Conservation (phyloP, 2,329 filamentous ascomycete species). For the Magnaporthiopsis incrustans region DNA sequence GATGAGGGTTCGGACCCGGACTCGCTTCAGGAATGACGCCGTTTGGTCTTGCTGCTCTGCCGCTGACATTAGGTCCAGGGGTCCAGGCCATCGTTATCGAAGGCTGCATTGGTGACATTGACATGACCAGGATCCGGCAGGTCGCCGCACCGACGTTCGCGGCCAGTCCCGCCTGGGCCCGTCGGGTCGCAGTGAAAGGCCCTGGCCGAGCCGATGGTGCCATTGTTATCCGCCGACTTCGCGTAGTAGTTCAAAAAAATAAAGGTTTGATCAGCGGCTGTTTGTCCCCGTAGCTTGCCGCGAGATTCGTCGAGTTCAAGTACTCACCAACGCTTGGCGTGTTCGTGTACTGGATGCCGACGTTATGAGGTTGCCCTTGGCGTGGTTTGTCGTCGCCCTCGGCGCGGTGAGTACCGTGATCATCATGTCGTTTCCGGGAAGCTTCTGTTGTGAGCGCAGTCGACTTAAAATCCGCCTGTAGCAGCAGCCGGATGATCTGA, state of each 20-base stretch:
- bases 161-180: constrained; percentile 35
- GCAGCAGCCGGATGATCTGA: constrained; percentile 16
- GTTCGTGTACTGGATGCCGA: constrained; percentile 18
- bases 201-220: constrained; percentile 22
- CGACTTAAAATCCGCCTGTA: constrained; percentile 23
- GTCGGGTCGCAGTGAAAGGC: constrained; percentile 16
- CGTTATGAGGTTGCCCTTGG: constrained; percentile 12
- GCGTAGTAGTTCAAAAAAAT: constrained; percentile 47
- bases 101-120: constrained; percentile 42
- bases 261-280: constrained; percentile 57
- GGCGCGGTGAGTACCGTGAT: constrained; percentile 17
- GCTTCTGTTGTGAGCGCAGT: constrained; percentile 17
- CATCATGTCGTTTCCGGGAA: too few relatives aligned
- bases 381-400: constrained; percentile 23
- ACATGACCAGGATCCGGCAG: constrained; percentile 43
- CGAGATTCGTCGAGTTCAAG: constrained; percentile 19
- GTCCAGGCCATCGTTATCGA: constrained; percentile 22
- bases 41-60: constrained; percentile 10
- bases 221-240: constrained; percentile 17
- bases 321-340: constrained; percentile 17
- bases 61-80: constrained; percentile 14
- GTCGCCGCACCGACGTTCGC: constrained; percentile 47
- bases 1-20: constrained; percentile 30
- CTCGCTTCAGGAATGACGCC: constrained; percentile 27
- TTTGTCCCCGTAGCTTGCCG: constrained; percentile 16